phyloP scores from a whole-genome alignment of 2,329 filamentous ascomycete genomes.

The Colletotrichum lentis region DNA sequence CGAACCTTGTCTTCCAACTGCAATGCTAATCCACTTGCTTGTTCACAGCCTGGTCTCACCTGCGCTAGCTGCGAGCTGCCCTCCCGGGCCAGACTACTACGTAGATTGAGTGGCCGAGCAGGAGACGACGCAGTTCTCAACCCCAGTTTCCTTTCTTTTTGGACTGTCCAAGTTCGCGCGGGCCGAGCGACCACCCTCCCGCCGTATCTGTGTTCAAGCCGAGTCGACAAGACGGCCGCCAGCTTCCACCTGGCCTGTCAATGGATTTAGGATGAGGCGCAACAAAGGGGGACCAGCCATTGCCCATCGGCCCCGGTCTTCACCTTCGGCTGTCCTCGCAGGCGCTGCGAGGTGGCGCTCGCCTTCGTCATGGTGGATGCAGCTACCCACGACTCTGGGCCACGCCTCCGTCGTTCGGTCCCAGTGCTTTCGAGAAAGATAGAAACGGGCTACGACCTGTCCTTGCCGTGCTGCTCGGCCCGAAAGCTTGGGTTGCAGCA shows the following conservation, averaged over 20 bases:
- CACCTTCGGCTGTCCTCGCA: not conserved
- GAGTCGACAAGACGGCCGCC: not conserved
- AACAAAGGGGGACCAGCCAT: not conserved
- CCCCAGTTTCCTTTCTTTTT: not conserved
- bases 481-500: not conserved
- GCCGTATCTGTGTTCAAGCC: too few species aligned
- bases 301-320: not conserved
- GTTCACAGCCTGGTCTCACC: constrained; percentile 19
- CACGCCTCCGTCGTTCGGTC: constrained; percentile 7
- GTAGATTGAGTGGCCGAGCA: not conserved
- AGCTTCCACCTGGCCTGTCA: not conserved
- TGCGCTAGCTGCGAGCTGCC: not conserved
- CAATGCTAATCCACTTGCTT: not conserved
- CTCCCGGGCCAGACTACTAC: constrained; percentile 10
- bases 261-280: not conserved
- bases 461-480: not conserved
- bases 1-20: not conserved
- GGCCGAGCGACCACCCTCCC: not conserved
- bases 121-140: not conserved
- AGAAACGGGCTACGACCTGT: not conserved
- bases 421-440: constrained; percentile 8
- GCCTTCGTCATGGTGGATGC: constrained; percentile 26
- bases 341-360: constrained; percentile 9
- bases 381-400: not conserved
- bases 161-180: not conserved